phyloP scores from a whole-genome alignment of 2,329 filamentous ascomycete species.

The Lachnellula subtilissima region DNA sequence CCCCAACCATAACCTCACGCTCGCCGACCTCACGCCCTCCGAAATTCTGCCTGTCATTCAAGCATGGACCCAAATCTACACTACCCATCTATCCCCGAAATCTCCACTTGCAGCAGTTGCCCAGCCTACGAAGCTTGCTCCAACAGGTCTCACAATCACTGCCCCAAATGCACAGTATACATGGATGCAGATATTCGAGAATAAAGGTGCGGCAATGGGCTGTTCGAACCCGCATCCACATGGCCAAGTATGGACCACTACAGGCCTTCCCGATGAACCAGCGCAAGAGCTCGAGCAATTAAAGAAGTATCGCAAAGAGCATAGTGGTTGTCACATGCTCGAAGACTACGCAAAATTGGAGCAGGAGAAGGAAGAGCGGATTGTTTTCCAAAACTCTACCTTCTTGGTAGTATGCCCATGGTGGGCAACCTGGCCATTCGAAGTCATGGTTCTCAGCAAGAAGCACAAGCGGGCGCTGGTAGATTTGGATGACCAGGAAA shows the following conservation, averaged over 20 bases:
- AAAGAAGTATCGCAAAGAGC: slow-evolving; percentile 68
- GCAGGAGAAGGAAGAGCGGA: slow-evolving; percentile 71
- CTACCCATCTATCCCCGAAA: slow-evolving; percentile 71
- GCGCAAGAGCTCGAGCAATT: slow-evolving; percentile 73
- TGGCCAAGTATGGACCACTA: slow-evolving; percentile 94
- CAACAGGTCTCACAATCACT: slow-evolving; percentile 36
- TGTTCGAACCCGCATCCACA: slow-evolving; percentile 98
- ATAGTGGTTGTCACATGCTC: slow-evolving; percentile 71
- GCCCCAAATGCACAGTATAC: slow-evolving; percentile 71
- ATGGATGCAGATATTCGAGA: slow-evolving; percentile 99
- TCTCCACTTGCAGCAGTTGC: slow-evolving; percentile 49
- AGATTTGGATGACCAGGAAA: slow-evolving; percentile 70
- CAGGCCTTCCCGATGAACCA: slow-evolving; percentile 84
- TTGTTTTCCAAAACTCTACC: slow-evolving; percentile 79
- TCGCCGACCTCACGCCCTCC: slow-evolving; percentile 76
- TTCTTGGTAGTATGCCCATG: slow-evolving; percentile 91
- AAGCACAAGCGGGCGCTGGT: slow-evolving; percentile 79
- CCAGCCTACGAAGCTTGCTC: slow-evolving; percentile 39
- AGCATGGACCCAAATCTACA: slow-evolving; percentile 90
- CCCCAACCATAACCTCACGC: slow-evolving; percentile 80
- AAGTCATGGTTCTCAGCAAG: slow-evolving; percentile 84
- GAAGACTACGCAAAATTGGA: slow-evolving; percentile 85
- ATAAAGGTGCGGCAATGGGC: slow-evolving; percentile 96
- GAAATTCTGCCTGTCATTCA: slow-evolving; percentile 80
- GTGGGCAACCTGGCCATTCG: slow-evolving; percentile 98